Base-by-base conservation (phyloP, 345 rosid species). In the Kernera saxatilis region DNA sequence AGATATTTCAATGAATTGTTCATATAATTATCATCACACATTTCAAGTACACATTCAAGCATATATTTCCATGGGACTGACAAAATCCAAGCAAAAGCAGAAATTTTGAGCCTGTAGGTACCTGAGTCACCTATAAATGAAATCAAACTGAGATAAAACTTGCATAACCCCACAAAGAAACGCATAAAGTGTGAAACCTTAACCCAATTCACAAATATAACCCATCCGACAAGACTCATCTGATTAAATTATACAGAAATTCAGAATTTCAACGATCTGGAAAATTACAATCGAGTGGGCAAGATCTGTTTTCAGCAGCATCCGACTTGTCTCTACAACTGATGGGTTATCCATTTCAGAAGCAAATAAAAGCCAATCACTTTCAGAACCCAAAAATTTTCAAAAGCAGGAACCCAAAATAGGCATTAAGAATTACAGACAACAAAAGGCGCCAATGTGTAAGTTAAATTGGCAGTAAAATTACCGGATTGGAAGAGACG, bases 401-500 rank as follows among this genome's bases (percentile, higher is more conserved):
- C 26, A 7, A 23, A 35, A 36, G 3, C 13, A 25, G 1, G 58
- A 61, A 64, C 19, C 4, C 13, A 55, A 70, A 61, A 1, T 19
- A 25, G 35, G 50, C 11, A 11, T 10, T 15, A 9, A 17, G 2
- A 10, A 53, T 10, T 4, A 1, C 0, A 39, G 32, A 30, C 19
- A 64, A 57, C 7, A 40, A 58, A 3, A 4, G 22, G 27, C 8
- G 55, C 1, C 0, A 49, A 13, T 27, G 50, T 19, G 11, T n/a
- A 19, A 21, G 70, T 22, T 49, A 32, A 46, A 23, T 46, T 21
- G 6, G 43, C 6, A 21, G 43, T 46, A 45, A 65, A 32, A 44
- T 76, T 56, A 92, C 98, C 85, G 81, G 87, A 78, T 85, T 89
- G 45, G 92, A 79, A 67, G 91, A 85, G 79, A 87, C 69, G 71